Evolutionary conservation across 2,329 filamentous ascomycete genomes (phyloP).

Genomic region (Fusarium proliferatum): DNA sequence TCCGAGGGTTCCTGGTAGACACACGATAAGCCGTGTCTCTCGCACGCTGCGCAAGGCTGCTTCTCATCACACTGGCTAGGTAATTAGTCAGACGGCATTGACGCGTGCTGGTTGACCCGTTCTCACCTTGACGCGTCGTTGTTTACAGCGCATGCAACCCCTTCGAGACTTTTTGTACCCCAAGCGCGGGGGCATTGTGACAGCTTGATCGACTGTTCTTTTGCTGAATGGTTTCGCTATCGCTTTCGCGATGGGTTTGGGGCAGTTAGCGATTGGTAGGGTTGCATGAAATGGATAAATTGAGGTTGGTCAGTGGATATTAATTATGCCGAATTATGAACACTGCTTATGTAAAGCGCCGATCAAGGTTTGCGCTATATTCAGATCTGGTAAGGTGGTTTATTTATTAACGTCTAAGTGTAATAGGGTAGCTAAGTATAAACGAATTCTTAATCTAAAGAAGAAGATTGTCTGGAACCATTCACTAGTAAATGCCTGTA

Average conservation of each 20-base stretch:
- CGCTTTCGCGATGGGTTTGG: background rate
- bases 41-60: slow-evolving; percentile 52
- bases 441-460: background rate
- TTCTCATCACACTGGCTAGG: slow-evolving; percentile 54
- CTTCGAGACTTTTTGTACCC: slow-evolving; percentile 52
- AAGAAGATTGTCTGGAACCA: background rate
- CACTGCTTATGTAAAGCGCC: background rate
- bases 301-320: background rate
- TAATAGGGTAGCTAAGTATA: background rate
- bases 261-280: background rate
- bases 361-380: background rate
- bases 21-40: slow-evolving; percentile 51
- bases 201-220: accelerated
- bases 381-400: background rate
- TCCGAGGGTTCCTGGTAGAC: slow-evolving; percentile 39
- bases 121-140: slow-evolving; percentile 51
- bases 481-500: background rate
- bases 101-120: background rate
- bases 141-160: slow-evolving; percentile 52
- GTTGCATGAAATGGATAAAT: background rate
- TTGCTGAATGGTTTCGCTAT: background rate
- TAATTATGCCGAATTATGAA: background rate
- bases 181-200: slow-evolving; percentile 38
- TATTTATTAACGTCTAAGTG: background rate
- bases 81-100: background rate